Conservation (phyloP, 1,284 basidiomycete species). For the Macrocybe sp. region DNA sequence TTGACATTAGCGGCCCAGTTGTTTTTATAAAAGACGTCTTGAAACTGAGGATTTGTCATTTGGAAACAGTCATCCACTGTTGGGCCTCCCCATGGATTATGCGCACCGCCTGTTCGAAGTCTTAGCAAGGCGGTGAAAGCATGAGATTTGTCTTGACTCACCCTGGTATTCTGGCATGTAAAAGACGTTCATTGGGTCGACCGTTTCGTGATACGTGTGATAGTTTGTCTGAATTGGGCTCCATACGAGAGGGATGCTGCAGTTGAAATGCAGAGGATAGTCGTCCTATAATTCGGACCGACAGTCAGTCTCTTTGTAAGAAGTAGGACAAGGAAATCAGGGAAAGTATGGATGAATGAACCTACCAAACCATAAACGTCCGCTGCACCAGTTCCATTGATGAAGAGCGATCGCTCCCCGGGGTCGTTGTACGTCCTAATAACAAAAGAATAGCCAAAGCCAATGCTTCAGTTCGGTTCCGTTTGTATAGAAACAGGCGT, state of each 20-base stretch:
- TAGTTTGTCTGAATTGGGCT: slow-evolving; percentile 16
- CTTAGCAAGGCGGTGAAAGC: background rate
- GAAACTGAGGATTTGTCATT: slow-evolving; percentile 17
- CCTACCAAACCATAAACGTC: slow-evolving; percentile 15
- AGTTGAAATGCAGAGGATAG: slow-evolving; percentile 18
- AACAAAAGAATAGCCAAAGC: background rate
- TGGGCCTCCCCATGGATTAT: slow-evolving; percentile 17
- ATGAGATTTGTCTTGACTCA: background rate
- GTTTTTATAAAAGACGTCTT: slow-evolving; percentile 19
- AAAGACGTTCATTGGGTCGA: slow-evolving; percentile 14
- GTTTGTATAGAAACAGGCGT: slow-evolving; percentile 8
- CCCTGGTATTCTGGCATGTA: slow-evolving; percentile 14
- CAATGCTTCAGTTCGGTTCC: slow-evolving; percentile 10
- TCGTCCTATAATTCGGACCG: slow-evolving; percentile 10
- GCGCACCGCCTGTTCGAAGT: slow-evolving; percentile 10
- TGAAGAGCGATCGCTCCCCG: background rate
- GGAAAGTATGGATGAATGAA: background rate
- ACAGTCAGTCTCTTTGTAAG: background rate
- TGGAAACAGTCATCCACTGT: slow-evolving; percentile 11
- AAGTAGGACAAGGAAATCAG: background rate
- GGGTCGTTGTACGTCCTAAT: background rate
- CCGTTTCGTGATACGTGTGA: slow-evolving; percentile 13
- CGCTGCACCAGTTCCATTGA: slow-evolving; percentile 8
- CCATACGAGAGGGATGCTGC: slow-evolving; percentile 15
- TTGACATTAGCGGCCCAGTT: slow-evolving; percentile 21